Evolutionary conservation across 441 rosid species (phyloP).

Genomic region (Jatropha multifida): DNA sequence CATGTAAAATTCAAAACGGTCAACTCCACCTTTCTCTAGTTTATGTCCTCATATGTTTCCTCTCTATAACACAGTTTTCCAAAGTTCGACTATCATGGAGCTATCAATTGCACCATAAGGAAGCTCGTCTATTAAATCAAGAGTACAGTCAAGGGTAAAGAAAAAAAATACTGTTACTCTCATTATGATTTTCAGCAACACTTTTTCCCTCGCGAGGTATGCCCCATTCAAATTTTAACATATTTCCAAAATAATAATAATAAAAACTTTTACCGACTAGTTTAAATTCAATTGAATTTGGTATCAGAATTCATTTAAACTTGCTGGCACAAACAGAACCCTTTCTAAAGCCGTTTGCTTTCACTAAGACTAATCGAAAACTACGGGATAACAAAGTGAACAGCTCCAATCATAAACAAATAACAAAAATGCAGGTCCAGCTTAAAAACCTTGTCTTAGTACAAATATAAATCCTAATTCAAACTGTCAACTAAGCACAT

Average conservation of each 20-base stretch:
- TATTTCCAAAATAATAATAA: neutral
- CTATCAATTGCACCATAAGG: neutral
- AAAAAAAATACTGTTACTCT: neutral
- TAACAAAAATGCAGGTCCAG: neutral
- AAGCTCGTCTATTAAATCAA: neutral
- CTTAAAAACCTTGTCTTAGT: neutral
- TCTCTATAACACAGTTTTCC: neutral
- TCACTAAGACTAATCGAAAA: neutral
- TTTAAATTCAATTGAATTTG: conserved; percentile 6
- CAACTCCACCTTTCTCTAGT: neutral
- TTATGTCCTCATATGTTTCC: neutral
- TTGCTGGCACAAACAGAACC: neutral
- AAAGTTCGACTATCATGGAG: neutral
- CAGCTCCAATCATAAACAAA: no score
- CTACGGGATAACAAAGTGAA: neutral
- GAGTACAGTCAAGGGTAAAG: neutral
- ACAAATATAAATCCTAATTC: neutral
- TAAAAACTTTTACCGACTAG: neutral
- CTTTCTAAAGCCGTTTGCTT: neutral
- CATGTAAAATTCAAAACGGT: neutral
- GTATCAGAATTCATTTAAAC: neutral
- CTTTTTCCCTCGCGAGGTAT: neutral
- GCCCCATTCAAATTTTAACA: neutral
- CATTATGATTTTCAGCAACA: neutral
- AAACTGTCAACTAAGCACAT: neutral